A percentile compares a stretch with the other conserved stretches of the same genome.
phyloP scores from a whole-genome alignment of 805 yeast genomes.

The Hanseniaspora lachancei region DNA sequence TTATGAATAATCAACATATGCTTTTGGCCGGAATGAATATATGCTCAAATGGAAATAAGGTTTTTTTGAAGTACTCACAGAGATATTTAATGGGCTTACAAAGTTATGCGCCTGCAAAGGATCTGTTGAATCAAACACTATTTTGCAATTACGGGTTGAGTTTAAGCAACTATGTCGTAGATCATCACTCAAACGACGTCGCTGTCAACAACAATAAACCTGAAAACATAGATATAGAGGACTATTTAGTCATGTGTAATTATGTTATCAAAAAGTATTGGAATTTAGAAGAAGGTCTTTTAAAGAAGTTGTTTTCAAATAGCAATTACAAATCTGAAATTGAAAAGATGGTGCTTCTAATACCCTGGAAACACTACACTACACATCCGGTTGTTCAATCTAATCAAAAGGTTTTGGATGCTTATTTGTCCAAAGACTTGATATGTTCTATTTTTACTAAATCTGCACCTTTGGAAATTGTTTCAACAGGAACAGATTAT shows the following conservation, averaged over 20 bases:
- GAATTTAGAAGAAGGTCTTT: background rate
- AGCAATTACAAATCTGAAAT: background rate
- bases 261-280: constrained; percentile 22
- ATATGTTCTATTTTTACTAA: constrained; percentile 28
- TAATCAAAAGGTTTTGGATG: background rate
- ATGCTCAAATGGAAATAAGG: constrained; percentile 55
- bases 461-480: constrained; percentile 33
- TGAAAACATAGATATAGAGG: constrained; percentile 25
- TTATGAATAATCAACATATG: constrained; percentile 53
- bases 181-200: constrained; percentile 46
- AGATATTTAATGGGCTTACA: constrained; percentile 33
- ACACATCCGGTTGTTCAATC: constrained; percentile 2
- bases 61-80: constrained; percentile 49
- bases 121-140: constrained; percentile 62
- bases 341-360: background rate
- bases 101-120: constrained; percentile 38
- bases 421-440: constrained; percentile 4
- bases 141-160: constrained; percentile 64
- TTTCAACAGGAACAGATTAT: constrained; percentile 25
- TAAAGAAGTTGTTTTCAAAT: background rate
- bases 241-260: constrained; percentile 24
- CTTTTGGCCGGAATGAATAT: constrained; percentile 56
- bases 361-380: constrained; percentile 1
- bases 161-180: constrained; percentile 39
- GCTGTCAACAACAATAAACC: background rate